Base-by-base conservation (phyloP, 148 eudicot genomes). In the Vaccinium myrtillus region DNA sequence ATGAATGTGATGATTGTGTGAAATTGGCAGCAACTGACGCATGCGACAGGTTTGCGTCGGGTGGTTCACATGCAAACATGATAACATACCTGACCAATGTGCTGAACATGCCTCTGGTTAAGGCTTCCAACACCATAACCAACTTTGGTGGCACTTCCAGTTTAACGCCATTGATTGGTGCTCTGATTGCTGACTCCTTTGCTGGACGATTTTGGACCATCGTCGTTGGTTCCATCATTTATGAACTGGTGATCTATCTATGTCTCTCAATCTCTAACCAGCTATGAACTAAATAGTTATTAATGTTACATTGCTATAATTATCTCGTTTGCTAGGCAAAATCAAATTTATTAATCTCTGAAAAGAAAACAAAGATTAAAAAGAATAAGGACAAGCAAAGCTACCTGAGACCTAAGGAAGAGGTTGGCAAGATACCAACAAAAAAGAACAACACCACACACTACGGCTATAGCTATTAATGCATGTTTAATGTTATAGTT, bases 141-240 rank as follows among this genome's bases (percentile, higher is more conserved):
- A 93, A 94, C 80, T 94, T 92, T 50, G 90, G 86, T 18, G 98
- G 94, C 53, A 86, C 94, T 0, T 80, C 94, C 4, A 92, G 88
- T 79, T 92, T 94, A 81, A 92, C 94, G 15, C 98, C 98, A 6
- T 89, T 94, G 0, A 55, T 94, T 39, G 98, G 98, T 39, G 98
- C 94, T 81, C 80, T 93, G 39, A 79, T 93, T 5, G 98, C 98
- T 11, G 98, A 94, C 71, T 92, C 96, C 71, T 93, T 77, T 77
- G 94, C 94, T 48, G 98, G 98, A 49, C 91, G 94, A 56, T 94
- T 92, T 74, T 94, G 91, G 94, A 94, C 98, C 16, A 92, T 94
- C 48, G 82, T 91, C 18, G 83, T 92, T 69, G 98, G 96, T 55
- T 92, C 91, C 11, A 36, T 93, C 84, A 65, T 94, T 74, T 94